Base-by-base conservation (phyloP, 164 flowering plant species). In the Liriodendron chinense region DNA sequence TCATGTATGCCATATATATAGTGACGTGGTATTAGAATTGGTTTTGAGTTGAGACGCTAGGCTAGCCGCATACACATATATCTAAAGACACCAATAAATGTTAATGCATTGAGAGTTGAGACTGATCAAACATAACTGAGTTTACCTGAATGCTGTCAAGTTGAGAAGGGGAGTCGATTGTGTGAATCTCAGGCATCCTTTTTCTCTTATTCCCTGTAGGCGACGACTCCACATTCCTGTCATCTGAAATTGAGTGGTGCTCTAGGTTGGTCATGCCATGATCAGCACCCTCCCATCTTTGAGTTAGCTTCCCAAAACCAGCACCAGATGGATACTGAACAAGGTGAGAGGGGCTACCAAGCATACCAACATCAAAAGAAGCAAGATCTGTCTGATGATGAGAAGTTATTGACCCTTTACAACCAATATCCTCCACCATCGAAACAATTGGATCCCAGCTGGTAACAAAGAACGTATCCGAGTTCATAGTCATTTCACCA, bases 391-490 rank as follows among this genome's bases (percentile, higher is more conserved):
- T 81, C 67, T 81, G 91, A 72, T 76, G 72, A 9, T 82, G 82
- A 80, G 89, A 77, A 72, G 81, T 87, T 79, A 86, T 71, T 72
- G 89, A 75, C 67, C 77, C 87, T 65, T 85, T 88, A 78, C 81
- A 87, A 65, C 79, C 86, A 78, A 77, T 84, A 80, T 71, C 78
- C 61, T 87, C 89, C 70, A 83, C 76, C 73, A 87, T 65, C n/a
- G 92, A 84, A 77, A 83, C 85, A 49, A 94, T 76, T 68, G 91
- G 90, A 84, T 94, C 96, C 98, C 97, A 94, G 76, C 86, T 86
- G 78, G 86, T 81, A 81, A 79, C 79, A 65, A 80, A 86, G 78
- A 83, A 85, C 69, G 88, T 81, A 74, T 86, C 88, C 34, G 91
- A 85, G 69, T 77, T 79, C 85, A 86, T 82, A 76, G 85, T 59